These are phyloP conservation scores for Ammopiptanthus mongolicus DNA, from an alignment of 306 rosid species.

Conservation along the genomic window DNA sequence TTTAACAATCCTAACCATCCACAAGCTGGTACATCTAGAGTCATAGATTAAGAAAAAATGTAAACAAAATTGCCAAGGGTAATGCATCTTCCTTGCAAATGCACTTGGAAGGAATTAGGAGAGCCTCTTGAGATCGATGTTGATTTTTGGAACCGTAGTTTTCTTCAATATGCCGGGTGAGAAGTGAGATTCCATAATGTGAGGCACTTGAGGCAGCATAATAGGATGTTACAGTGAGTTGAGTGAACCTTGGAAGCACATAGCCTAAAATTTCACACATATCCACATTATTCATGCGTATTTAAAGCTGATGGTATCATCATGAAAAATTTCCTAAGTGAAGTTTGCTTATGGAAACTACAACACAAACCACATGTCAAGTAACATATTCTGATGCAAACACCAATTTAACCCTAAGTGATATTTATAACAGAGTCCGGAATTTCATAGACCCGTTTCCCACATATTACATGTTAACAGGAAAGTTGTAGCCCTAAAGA, in stretches of 20 bases:
- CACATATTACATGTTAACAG: neutral
- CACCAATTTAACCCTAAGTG: neutral
- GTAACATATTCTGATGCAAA: neutral
- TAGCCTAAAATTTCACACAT: slow-evolving; percentile 46
- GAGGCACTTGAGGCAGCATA: slow-evolving; percentile 91
- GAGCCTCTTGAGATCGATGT: slow-evolving; percentile 41
- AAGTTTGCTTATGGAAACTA: neutral
- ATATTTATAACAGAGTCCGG: neutral
- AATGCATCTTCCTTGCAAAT: slow-evolving; percentile 26
- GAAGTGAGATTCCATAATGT: slow-evolving; percentile 86
- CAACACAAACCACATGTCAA: slow-evolving; percentile 3
- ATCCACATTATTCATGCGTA: slow-evolving; percentile 32
- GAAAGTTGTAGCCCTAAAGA: neutral
- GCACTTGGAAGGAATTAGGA: slow-evolving; percentile 61
- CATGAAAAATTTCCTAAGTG: neutral
- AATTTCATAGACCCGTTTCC: neutral
- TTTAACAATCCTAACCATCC: slow-evolving; percentile 29
- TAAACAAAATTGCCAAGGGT: slow-evolving; percentile 35
- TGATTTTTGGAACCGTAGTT: slow-evolving; percentile 37
- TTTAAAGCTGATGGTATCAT: neutral
- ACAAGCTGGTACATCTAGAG: neutral
- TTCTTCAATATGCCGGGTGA: slow-evolving; percentile 83
- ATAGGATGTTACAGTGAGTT: slow-evolving; percentile 80
- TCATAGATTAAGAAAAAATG: neutral
- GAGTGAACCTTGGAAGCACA: slow-evolving; percentile 77